phyloP scores from a whole-genome alignment of 2,329 filamentous ascomycete genomes.

The Fusarium vanettenii region DNA sequence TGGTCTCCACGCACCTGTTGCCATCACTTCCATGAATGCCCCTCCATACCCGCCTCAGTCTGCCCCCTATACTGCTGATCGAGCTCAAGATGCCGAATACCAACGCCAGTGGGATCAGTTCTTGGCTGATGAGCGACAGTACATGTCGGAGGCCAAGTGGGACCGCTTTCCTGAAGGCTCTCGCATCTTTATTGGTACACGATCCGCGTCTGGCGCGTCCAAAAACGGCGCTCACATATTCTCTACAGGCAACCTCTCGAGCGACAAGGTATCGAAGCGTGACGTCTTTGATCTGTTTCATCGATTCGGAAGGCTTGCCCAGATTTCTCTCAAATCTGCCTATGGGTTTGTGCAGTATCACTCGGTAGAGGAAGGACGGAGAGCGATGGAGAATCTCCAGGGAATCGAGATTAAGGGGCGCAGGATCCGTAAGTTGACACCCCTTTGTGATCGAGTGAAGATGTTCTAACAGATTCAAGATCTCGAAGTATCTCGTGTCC shows the following conservation, averaged over 20 bases:
- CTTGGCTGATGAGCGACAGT: constrained; percentile 76
- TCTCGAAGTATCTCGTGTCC: constrained; percentile 88
- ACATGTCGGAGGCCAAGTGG: constrained; percentile 83
- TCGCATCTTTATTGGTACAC: constrained; percentile 82
- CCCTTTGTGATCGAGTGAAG: background rate
- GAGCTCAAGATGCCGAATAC: constrained; percentile 57
- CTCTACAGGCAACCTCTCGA: constrained; percentile 83
- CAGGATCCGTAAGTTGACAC: constrained; percentile 82
- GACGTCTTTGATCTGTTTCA: constrained; percentile 95
- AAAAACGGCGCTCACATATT: constrained; percentile 44
- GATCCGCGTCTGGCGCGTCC: constrained; percentile 40
- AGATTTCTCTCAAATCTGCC: constrained; percentile 95
- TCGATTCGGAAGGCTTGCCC: constrained; percentile 85
- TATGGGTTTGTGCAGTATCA: constrained; percentile 98
- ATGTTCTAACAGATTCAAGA: constrained; percentile 61
- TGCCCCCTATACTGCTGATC: constrained; percentile 44
- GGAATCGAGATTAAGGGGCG: constrained; percentile 86
- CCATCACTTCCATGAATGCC: constrained; percentile 46
- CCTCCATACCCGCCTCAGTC: constrained; percentile 48
- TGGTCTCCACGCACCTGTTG: constrained; percentile 44
- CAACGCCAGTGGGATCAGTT: constrained; percentile 80
- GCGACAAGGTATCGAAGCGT: constrained; percentile 91
- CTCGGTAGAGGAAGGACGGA: constrained; percentile 76
- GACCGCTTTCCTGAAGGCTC: constrained; percentile 83
- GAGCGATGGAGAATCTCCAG: constrained; percentile 82